These are phyloP conservation scores for Vigna hirtella DNA, from an alignment of 306 rosid species.

Conservation along the genomic window DNA sequence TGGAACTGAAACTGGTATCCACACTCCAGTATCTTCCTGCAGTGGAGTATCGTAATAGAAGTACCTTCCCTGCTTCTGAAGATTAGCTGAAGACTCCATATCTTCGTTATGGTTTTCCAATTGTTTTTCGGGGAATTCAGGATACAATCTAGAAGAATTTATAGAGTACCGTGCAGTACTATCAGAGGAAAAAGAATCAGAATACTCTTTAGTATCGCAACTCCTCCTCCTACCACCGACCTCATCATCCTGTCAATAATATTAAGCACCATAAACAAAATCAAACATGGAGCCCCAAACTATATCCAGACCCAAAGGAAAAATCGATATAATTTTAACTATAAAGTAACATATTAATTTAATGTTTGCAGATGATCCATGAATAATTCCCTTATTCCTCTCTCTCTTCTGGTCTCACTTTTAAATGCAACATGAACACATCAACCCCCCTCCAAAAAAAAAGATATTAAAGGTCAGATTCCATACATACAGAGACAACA, in stretches of 20 bases:
- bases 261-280: conserved; percentile 31
- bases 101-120: conserved; percentile 47
- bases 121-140: conserved; percentile 43
- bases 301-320: not conserved
- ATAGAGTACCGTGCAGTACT: conserved; percentile 32
- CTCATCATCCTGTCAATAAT: conserved; percentile 50
- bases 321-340: conserved; percentile 11
- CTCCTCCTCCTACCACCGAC: conserved; percentile 42
- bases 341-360: conserved; percentile 16
- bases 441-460: not conserved
- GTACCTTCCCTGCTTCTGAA: conserved; percentile 61
- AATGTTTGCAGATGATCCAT: not conserved
- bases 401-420: conserved; percentile 30
- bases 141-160: conserved; percentile 45
- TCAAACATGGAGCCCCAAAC: conserved; percentile 13
- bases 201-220: conserved; percentile 19
- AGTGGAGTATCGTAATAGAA: conserved; percentile 80
- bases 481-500: conserved; percentile 3
- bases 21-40: conserved; percentile 85
- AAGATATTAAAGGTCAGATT: conserved; percentile 13
- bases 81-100: conserved; percentile 43
- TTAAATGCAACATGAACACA: not conserved
- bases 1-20: conserved; percentile 99
- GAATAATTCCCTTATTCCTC: conserved; percentile 4
- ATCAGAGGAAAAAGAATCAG: conserved; percentile 43